Evolutionary conservation across 169 alveolate species (phyloP).

Genomic region (Babesia bigemina): DNA sequence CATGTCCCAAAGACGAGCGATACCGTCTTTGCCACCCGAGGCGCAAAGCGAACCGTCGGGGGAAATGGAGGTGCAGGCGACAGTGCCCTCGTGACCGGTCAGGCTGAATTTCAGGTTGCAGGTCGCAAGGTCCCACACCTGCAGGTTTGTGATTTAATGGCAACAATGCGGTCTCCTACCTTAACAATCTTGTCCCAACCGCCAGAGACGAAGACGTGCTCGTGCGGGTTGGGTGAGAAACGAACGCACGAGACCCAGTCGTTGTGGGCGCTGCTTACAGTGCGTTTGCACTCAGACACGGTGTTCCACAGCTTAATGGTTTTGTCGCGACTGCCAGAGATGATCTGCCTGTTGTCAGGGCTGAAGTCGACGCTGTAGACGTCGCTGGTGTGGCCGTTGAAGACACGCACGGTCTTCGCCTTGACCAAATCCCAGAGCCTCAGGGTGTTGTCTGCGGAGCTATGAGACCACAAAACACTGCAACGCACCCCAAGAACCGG

Average conservation of each 20-base stretch:
- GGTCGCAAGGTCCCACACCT: slow-evolving; percentile 92
- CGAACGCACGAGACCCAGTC: slow-evolving; percentile 98
- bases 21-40: slow-evolving; percentile 98
- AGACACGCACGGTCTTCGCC: slow-evolving; percentile 89
- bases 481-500: slow-evolving; percentile 91
- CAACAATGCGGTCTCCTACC: slow-evolving; percentile 44
- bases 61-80: slow-evolving; percentile 92
- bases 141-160: background rate
- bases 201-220: slow-evolving; percentile 94
- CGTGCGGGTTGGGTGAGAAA: slow-evolving; percentile 94
- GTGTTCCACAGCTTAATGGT: slow-evolving; percentile 97
- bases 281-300: slow-evolving; percentile 96
- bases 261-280: slow-evolving; percentile 93
- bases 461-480: background rate
- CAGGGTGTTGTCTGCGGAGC: slow-evolving; percentile 79
- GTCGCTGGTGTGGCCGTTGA: slow-evolving; percentile 92
- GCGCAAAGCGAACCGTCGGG: slow-evolving; percentile 98
- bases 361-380: slow-evolving; percentile 96
- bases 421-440: slow-evolving; percentile 92
- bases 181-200: slow-evolving; percentile 97
- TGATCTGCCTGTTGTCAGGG: slow-evolving; percentile 98
- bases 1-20: slow-evolving; percentile 94
- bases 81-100: slow-evolving; percentile 94
- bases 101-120: slow-evolving; percentile 92
- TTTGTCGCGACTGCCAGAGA: slow-evolving; percentile 97